A percentile compares a stretch with the other conserved stretches of the same genome.
phyloP scores from a whole-genome alignment of 148 eudicot species.

The Amaranthus hypochondriacus region DNA sequence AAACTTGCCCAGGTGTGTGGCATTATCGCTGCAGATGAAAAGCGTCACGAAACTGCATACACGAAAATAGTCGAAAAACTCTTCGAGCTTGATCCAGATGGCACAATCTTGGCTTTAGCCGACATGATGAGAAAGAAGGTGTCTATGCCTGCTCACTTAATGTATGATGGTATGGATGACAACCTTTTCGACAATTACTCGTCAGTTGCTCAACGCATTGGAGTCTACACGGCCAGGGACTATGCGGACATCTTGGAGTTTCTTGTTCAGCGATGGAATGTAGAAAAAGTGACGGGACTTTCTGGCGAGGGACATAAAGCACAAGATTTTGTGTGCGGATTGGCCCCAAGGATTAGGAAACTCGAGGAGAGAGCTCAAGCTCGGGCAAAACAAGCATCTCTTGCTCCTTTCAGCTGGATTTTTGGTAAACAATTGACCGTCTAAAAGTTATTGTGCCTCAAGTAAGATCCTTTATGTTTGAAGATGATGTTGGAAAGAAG shows the following conservation, averaged over 20 bases:
- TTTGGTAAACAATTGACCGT: slow-evolving; percentile 33
- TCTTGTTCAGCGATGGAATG: slow-evolving; percentile 35
- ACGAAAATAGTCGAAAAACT: slow-evolving; percentile 59
- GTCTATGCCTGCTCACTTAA: slow-evolving; percentile 60
- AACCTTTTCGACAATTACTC: slow-evolving; percentile 53
- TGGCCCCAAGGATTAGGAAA: slow-evolving; percentile 39
- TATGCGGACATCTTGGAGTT: slow-evolving; percentile 56
- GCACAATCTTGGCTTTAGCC: slow-evolving; percentile 47
- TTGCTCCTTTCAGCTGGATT: slow-evolving; percentile 50
- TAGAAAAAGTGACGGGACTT: slow-evolving; percentile 42
- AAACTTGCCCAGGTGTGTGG: slow-evolving; percentile 64
- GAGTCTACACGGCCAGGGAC: slow-evolving; percentile 52
- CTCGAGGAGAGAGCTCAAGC: slow-evolving; percentile 43
- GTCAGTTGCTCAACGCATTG: slow-evolving; percentile 55
- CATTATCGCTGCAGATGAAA: slow-evolving; percentile 59
- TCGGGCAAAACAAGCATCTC: slow-evolving; percentile 32
- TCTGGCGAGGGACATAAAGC: slow-evolving; percentile 38
- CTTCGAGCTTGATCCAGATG: slow-evolving; percentile 61
- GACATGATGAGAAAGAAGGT: slow-evolving; percentile 74
- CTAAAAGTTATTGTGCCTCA: not conserved
- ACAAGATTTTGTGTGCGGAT: slow-evolving; percentile 37
- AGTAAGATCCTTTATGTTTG: not conserved
- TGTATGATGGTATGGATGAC: slow-evolving; percentile 56
- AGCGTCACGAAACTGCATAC: slow-evolving; percentile 65
- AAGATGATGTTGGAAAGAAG: slow-evolving; percentile 15